Evolutionary conservation across 2,329 filamentous ascomycete species (phyloP), one percentile per base, ranked within the genome.

Genomic region (Aspergillus vadensis): DNA sequence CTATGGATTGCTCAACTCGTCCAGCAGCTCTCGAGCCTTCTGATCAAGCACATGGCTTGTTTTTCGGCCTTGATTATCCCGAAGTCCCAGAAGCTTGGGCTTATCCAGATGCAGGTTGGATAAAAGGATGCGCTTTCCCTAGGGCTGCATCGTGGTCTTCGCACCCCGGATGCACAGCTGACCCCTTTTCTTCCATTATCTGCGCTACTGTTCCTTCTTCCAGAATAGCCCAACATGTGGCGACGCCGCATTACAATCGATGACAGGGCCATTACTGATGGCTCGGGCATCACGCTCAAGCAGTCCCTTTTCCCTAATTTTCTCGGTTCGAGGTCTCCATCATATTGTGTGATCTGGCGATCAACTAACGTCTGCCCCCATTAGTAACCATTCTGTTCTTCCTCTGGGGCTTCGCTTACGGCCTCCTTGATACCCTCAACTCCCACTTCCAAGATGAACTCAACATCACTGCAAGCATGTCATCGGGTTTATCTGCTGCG

Each of bases 361-460:
- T 1, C 3, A 49, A 14, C 23, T 49, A 32, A 50, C 25, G 19
- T 12, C 17, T n/a, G 15, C 25, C 9, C 21, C n/a, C 3, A 30
- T 30, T 6, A 50, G 47, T 50, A 5, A 50, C 47, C n/a, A 50
- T 50, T 27, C 47, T 50, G 4, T 50, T 50, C 47, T 50, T 50
- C 8, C 47, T 50, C 47, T 50, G 47, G 47, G 47, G 47, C 25
- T 50, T 50, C 9, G 47, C 47, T n/a, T 50, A 38, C 17, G 36
- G 58, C 5, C 48, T 60, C 4, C 39, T 57, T 12, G 44, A 44
- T 36, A 53, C 55, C 10, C 38, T 60, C 8, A 60, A 52, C 38
- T 60, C 58, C 7, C 53, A 60, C 15, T 60, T 60, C 47, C 58
- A 56, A 14, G 41, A 53, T 7, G 50, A 54, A 4, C 15, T 56